These are phyloP conservation scores for Tephrocybe rancida DNA, from an alignment of 768 basidiomycete species.

Conservation along the genomic window DNA sequence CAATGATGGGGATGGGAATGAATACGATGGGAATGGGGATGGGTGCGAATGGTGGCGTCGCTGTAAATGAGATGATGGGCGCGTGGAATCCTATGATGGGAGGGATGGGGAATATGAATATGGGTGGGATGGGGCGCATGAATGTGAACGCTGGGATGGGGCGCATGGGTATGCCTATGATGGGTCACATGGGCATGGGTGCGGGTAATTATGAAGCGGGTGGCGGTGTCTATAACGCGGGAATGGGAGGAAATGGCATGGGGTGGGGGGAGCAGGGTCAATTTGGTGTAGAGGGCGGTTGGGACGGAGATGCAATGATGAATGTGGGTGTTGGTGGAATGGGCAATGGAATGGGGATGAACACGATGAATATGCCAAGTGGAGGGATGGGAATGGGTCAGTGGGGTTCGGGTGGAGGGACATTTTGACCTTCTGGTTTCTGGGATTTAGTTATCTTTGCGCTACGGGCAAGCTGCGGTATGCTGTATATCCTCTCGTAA, in stretches of 20 bases:
- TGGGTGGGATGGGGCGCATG: conserved; percentile 31
- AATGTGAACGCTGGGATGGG: conserved; percentile 27
- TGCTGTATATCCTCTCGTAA: background rate
- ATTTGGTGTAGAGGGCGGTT: conserved; percentile 31
- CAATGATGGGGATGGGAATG: conserved; percentile 35
- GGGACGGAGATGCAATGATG: conserved; percentile 36
- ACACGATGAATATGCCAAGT: conserved; percentile 32
- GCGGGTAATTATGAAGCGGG: conserved; percentile 22
- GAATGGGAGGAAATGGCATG: conserved; percentile 34
- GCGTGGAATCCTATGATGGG: conserved; percentile 38
- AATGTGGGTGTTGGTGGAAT: conserved; percentile 38
- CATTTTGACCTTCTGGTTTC: conserved; percentile 14
- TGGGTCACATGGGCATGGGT: conserved; percentile 27
- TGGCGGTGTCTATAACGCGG: conserved; percentile 32
- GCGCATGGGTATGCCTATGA: conserved; percentile 28
- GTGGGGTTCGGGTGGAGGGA: conserved; percentile 20
- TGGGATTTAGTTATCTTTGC: background rate
- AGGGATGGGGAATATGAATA: conserved; percentile 31
- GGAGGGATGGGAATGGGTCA: conserved; percentile 48
- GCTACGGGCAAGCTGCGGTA: background rate
- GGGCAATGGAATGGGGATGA: conserved; percentile 45
- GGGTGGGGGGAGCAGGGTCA: conserved; percentile 36
- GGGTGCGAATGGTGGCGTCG: conserved; percentile 20
- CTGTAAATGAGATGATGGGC: conserved; percentile 38
- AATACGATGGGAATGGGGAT: conserved; percentile 34